phyloP scores from a whole-genome alignment of 2,329 filamentous ascomycete species.

The Simplicillium aogashimaense region DNA sequence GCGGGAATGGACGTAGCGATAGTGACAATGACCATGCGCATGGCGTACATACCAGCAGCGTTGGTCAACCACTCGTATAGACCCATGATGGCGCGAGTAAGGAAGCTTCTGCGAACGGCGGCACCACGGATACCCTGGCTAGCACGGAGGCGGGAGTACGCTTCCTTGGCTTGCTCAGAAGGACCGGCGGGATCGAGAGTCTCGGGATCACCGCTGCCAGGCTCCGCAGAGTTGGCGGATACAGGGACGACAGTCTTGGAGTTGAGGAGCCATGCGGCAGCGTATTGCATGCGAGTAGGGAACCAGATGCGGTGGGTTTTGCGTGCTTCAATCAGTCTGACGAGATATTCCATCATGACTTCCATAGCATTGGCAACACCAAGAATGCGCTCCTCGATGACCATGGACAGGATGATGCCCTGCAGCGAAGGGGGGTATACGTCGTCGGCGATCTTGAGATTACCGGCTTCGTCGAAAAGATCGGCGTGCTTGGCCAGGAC shows the following conservation, averaged over 20 bases:
- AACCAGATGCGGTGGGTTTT: slow-evolving; percentile 28
- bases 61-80: slow-evolving; percentile 30
- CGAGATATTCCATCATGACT: slow-evolving; percentile 23
- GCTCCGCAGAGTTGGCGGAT: slow-evolving; percentile 8
- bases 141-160: slow-evolving; percentile 2
- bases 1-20: slow-evolving; percentile 31
- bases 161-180: slow-evolving; percentile 1
- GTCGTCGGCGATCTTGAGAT: slow-evolving; percentile 17
- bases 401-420: slow-evolving; percentile 34
- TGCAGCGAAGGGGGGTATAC: slow-evolving; percentile 17
- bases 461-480: slow-evolving; percentile 30
- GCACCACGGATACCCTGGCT: slow-evolving; percentile 2
- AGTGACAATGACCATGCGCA: slow-evolving; percentile 37
- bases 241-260: slow-evolving; percentile 11
- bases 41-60: slow-evolving; percentile 31
- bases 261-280: slow-evolving; percentile 25
- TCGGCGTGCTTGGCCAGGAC: slow-evolving; percentile 27
- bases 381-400: slow-evolving; percentile 32
- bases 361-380: slow-evolving; percentile 17
- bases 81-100: slow-evolving; percentile 16
- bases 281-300: slow-evolving; percentile 28
- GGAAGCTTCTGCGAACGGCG: slow-evolving; percentile 5
- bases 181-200: neutral
- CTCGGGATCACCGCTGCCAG: slow-evolving; percentile 13
- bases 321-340: slow-evolving; percentile 23